A percentile compares a stretch with the other conserved stretches of the same genome.
Evolutionary conservation across 768 basidiomycete genomes (phyloP).

Genomic region (Rhodocollybia butyracea): DNA sequence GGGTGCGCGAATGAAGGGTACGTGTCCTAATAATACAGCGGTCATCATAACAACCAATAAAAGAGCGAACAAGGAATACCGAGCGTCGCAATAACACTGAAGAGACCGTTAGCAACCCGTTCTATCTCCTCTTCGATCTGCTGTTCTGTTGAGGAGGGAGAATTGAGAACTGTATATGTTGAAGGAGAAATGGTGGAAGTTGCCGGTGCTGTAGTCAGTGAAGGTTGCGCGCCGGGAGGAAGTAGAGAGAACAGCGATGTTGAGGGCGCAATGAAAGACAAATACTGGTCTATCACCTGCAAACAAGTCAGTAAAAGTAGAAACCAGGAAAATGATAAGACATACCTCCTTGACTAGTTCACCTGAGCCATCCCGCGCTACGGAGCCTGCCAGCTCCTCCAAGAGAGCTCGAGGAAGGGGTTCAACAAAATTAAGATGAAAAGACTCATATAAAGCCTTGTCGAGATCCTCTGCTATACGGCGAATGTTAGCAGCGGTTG

Average conservation of each 20-base stretch:
- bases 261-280: slow-evolving; percentile 94
- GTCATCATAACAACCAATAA: neutral
- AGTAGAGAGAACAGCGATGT: slow-evolving; percentile 90
- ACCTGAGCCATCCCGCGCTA: slow-evolving; percentile 79
- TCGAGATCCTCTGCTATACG: slow-evolving; percentile 93
- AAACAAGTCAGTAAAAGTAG: slow-evolving; percentile 9
- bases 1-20: slow-evolving; percentile 93
- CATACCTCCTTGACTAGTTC: slow-evolving; percentile 77
- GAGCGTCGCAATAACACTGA: slow-evolving; percentile 86
- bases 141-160: slow-evolving; percentile 84
- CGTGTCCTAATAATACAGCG: slow-evolving; percentile 56
- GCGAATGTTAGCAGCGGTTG: slow-evolving; percentile 79
- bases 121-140: slow-evolving; percentile 94
- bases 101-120: slow-evolving; percentile 83
- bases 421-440: slow-evolving; percentile 93
- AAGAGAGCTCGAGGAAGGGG: slow-evolving; percentile 84
- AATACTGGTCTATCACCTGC: slow-evolving; percentile 93
- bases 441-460: slow-evolving; percentile 87
- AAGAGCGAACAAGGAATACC: slow-evolving; percentile 51
- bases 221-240: slow-evolving; percentile 45
- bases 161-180: slow-evolving; percentile 87
- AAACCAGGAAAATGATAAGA: slow-evolving; percentile 20
- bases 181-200: slow-evolving; percentile 40
- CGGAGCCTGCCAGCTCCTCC: slow-evolving; percentile 89
- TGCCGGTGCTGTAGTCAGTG: slow-evolving; percentile 28